Evolutionary conservation across 2,329 filamentous ascomycete genomes (phyloP).

Genomic region (Diaporthe citriasiana): DNA sequence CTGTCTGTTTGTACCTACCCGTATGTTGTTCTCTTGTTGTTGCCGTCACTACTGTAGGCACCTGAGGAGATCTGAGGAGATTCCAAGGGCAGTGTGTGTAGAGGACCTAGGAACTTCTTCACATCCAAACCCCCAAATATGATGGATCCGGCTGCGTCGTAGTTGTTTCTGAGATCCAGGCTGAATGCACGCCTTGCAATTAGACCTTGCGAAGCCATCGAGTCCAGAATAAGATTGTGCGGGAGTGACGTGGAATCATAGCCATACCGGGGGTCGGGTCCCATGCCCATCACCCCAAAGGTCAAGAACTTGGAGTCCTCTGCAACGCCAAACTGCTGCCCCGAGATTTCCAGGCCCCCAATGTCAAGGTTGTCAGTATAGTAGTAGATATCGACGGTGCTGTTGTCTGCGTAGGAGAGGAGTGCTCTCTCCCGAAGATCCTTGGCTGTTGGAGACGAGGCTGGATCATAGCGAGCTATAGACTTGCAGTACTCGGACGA

Average conservation of each 20-base stretch:
- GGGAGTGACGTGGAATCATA: neutral
- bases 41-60: too few species aligned
- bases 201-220: constrained; percentile 33
- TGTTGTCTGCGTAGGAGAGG: constrained; percentile 4
- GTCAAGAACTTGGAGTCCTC: neutral
- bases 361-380: constrained; percentile 25
- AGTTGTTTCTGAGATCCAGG: constrained; percentile 21
- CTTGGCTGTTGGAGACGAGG: constrained; percentile 9
- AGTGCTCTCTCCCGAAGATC: neutral
- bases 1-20: neutral
- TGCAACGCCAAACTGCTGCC: constrained; percentile 34
- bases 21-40: neutral
- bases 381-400: neutral
- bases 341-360: constrained; percentile 17
- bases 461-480: constrained; percentile 26
- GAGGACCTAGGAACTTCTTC: constrained; percentile 37
- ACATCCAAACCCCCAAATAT: constrained; percentile 38
- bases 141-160: constrained; percentile 32
- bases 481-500: constrained; percentile 24
- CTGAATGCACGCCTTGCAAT: constrained; percentile 36
- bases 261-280: neutral
- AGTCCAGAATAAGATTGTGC: constrained; percentile 28
- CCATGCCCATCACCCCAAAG: constrained; percentile 28
- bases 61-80: constrained; percentile 5
- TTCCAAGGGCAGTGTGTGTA: constrained; percentile 41